Conservation (phyloP, 169 alveolate genomes). For the Haemoproteus tartakovskyi region DNA sequence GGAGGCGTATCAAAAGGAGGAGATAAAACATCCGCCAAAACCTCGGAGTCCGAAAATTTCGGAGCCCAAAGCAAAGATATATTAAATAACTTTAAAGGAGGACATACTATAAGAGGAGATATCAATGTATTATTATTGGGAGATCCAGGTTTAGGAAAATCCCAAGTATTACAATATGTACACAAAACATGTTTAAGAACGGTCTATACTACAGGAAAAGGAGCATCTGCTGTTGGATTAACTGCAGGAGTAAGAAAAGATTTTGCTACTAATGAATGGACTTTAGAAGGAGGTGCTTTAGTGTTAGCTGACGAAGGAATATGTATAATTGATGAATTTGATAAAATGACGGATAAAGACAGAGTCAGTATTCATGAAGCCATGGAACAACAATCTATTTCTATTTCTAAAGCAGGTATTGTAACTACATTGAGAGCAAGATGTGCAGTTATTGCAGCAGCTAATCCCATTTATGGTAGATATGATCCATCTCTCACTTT, state of each 20-base stretch:
- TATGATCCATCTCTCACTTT: conserved; percentile 96
- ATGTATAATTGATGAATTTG: conserved; percentile 99
- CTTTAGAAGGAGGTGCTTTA: conserved; percentile 99
- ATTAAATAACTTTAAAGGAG: conserved; percentile 90
- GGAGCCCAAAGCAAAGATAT: conserved; percentile 70
- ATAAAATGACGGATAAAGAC: conserved; percentile 99
- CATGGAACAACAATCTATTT: conserved; percentile 99
- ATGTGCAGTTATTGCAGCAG: conserved; percentile 99
- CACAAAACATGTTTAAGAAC: conserved; percentile 95
- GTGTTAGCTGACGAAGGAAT: conserved; percentile 99
- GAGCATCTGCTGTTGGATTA: conserved; percentile 99
- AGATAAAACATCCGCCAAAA: conserved; percentile 44
- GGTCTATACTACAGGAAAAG: conserved; percentile 98
- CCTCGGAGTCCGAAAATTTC: conserved; percentile 26
- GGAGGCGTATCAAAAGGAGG: conserved; percentile 90
- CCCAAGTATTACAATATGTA: conserved; percentile 96
- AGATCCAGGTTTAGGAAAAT: conserved; percentile 99
- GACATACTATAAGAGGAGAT: conserved; percentile 97
- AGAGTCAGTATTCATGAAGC: conserved; percentile 99
- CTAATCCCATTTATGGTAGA: conserved; percentile 96
- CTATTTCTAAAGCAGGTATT: conserved; percentile 98
- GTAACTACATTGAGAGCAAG: conserved; percentile 97
- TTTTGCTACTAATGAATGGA: conserved; percentile 96
- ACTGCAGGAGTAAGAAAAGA: conserved; percentile 98
- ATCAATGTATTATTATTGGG: conserved; percentile 93